Conservation (phyloP, 73 alveolate species). For the Blepharisma japonicum region DNA sequence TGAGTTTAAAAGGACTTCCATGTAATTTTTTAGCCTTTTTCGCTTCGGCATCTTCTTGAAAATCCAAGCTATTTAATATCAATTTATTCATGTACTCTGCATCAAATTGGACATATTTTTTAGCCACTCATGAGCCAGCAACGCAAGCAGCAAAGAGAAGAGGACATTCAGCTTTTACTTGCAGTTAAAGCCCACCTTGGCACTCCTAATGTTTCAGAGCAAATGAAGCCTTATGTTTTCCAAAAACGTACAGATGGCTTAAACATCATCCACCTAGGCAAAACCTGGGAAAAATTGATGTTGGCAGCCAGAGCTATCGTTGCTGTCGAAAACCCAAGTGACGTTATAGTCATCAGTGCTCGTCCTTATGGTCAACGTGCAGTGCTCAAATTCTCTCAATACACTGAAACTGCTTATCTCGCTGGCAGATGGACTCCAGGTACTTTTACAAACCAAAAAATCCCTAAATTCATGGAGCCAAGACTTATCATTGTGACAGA, state of each 20-base stretch:
- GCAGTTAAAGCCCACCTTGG: constrained; percentile 48
- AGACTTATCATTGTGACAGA: constrained; percentile 93
- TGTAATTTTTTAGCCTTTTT: too few relatives aligned
- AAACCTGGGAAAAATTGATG: constrained; percentile 85
- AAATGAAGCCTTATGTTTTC: constrained; percentile 74
- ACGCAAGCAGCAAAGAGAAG: too few relatives aligned
- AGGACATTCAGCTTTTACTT: too few relatives aligned
- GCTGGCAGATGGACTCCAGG: constrained; percentile 98
- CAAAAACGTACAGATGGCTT: constrained; percentile 63
- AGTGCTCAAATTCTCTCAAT: constrained; percentile 90
- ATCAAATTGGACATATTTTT: too few relatives aligned
- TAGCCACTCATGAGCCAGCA: too few relatives aligned
- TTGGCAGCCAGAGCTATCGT: constrained; percentile 91
- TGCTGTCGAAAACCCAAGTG: constrained; percentile 78
- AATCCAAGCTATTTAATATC: too few relatives aligned
- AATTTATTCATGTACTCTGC: too few relatives aligned
- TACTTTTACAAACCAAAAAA: constrained; percentile 70
- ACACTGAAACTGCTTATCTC: constrained; percentile 78
- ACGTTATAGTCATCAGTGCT: constrained; percentile 52
- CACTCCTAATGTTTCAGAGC: constrained; percentile 62
- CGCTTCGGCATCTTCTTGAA: too few relatives aligned
- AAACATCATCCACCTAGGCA: constrained; percentile 67
- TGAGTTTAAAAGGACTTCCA: too few relatives aligned
- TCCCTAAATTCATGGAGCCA: constrained; percentile 88
- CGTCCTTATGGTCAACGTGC: constrained; percentile 90